Evolutionary conservation across 2,329 filamentous ascomycete species (phyloP).

Genomic region (Aspergillus pseudoglaucus): DNA sequence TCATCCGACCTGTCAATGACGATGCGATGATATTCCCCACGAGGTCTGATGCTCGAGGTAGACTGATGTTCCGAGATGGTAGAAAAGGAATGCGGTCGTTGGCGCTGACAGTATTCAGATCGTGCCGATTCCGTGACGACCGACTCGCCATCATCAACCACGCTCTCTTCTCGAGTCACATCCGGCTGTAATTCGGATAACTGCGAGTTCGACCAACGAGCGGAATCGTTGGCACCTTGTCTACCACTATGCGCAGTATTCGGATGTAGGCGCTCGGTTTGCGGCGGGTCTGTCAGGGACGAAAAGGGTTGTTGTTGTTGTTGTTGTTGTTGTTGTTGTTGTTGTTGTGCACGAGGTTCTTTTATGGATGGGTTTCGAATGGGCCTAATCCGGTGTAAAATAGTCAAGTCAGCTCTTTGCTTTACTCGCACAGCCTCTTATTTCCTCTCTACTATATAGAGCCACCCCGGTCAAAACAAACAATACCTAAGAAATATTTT

Average conservation of each 20-base stretch:
- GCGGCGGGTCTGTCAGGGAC: slow-evolving; percentile 52
- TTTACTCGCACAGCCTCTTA: neutral
- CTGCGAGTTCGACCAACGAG: slow-evolving; percentile 37
- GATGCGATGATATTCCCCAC: slow-evolving; percentile 64
- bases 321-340: neutral
- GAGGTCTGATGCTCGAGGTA: slow-evolving; percentile 36
- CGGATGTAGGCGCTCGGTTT: slow-evolving; percentile 48
- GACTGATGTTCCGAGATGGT: slow-evolving; percentile 60
- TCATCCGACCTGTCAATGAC: slow-evolving; percentile 68
- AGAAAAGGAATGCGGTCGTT: slow-evolving; percentile 69
- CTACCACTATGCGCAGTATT: slow-evolving; percentile 26
- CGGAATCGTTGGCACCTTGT: slow-evolving; percentile 23
- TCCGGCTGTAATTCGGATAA: slow-evolving; percentile 32
- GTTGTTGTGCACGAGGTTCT: slow-evolving; percentile 21
- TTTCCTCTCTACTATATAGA: neutral
- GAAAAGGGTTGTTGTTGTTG: slow-evolving; percentile 18
- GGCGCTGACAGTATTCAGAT: slow-evolving; percentile 27
- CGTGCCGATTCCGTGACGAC: slow-evolving; percentile 14
- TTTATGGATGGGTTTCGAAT: slow-evolving; percentile 30
- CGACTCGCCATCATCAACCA: slow-evolving; percentile 17
- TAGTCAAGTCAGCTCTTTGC: slow-evolving; percentile 5
- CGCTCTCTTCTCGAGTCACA: slow-evolving; percentile 17
- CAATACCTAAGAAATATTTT: slow-evolving; percentile 73
- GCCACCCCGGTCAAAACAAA: slow-evolving; percentile 4
- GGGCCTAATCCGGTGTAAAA: slow-evolving; percentile 19